Evolutionary conservation across 2,329 filamentous ascomycete species (phyloP), one percentile per base, ranked within the genome.

Genomic region (Sporothrix brasiliensis): DNA sequence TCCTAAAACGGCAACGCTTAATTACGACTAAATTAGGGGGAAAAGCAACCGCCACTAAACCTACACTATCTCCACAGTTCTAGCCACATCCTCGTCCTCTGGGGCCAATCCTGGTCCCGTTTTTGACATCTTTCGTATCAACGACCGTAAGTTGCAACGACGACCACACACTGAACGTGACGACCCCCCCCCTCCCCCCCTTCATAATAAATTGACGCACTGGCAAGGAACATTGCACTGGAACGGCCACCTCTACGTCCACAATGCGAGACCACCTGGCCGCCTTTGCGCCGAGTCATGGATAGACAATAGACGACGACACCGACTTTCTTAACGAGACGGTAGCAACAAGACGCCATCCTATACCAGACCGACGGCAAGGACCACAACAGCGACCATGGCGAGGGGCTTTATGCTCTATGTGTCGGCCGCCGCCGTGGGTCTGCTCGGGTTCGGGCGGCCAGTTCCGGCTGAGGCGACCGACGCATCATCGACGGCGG

Each of bases 401-500:
- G 66, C 71, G 49, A 71, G 72, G 56, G 72, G 72, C 69, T 71
- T 74, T 50, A 68, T 73, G 72, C 69, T 73, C 66, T 71, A 71
- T n/a, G 60, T 72, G 52, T 74, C 73, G 60, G 72, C 72, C 14
- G 73, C 73, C 14, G 73, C 70, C 52, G 71, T 74, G 4, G 72
- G 73, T 5, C 69, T 74, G 58, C 70, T 74, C 5, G 73, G 72
- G 19, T 68, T 74, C 13, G 73, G 72, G 47, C 71, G 71, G 52
- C 71, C 69, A 4, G 69, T 68, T 0, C 72, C 70, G 39, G 72
- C 71, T 10, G 67, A 69, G 63, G 73, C 72, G 4, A 66, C 72
- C 2, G 70, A 65, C 7, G 69, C 71, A 7, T 61, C 53, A 21
- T 11, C 47, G 41, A 44, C 44, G 19, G 50, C 53, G 11, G 69